These are phyloP conservation scores for Clarireedia homoeocarpa DNA, from an alignment of 2,329 filamentous ascomycete species.

Conservation along the genomic window DNA sequence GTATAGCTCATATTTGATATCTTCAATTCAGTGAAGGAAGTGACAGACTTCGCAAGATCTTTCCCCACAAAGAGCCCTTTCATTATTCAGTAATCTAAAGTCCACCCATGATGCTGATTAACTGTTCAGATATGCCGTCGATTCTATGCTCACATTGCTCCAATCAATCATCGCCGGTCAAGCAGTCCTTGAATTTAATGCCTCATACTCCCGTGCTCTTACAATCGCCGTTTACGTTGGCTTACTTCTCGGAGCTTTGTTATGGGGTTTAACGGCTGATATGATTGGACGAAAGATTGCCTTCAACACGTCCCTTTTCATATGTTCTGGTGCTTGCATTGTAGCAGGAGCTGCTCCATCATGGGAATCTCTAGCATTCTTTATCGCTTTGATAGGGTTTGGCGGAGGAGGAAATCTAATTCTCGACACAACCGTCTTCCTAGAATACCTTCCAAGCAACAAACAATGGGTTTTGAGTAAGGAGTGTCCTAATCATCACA, in stretches of 20 bases:
- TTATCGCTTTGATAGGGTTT: constrained; percentile 55
- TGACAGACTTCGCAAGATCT: too few relatives aligned
- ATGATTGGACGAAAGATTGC: constrained; percentile 60
- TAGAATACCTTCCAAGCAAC: constrained; percentile 48
- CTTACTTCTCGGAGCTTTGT: constrained; percentile 49
- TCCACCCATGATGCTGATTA: neutral
- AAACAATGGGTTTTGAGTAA: constrained; percentile 54
- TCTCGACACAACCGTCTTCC: constrained; percentile 40
- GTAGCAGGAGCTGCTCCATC: constrained; percentile 59
- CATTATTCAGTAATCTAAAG: neutral
- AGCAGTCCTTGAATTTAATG: constrained; percentile 51
- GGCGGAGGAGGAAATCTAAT: constrained; percentile 58
- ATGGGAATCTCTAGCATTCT: constrained; percentile 57
- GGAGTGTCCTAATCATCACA: neutral
- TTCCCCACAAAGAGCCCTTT: neutral
- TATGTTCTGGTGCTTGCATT: constrained; percentile 54
- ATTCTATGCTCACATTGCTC: constrained; percentile 48
- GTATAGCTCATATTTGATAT: neutral
- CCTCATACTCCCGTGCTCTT: constrained; percentile 47
- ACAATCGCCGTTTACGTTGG: constrained; percentile 55
- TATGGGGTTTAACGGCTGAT: constrained; percentile 62
- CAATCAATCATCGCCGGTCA: constrained; percentile 54
- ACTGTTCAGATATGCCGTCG: constrained; percentile 45
- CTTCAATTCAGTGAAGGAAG: too few relatives aligned
- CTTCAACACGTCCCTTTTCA: constrained; percentile 59